Evolutionary conservation across 2,329 filamentous ascomycete species (phyloP), one percentile per base, ranked within the genome.

Genomic region (Periconia sp.): DNA sequence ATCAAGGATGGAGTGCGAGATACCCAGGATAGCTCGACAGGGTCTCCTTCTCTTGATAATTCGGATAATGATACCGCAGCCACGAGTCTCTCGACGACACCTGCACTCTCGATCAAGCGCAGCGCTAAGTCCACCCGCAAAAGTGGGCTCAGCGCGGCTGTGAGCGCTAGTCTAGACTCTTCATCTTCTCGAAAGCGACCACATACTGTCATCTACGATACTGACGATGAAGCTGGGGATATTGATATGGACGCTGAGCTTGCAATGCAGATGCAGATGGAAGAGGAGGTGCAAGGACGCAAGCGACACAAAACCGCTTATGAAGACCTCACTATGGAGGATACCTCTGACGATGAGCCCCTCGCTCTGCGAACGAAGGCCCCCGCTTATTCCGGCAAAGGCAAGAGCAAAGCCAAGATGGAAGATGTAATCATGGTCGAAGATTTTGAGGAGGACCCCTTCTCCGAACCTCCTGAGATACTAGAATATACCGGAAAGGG

Each of bases 51-150:
- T 4, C 41, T 66, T 12, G 66, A 69, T 9, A 60, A 61, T 5
- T 78, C 73, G 25, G 79, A 76, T 13, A 80, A 78, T 56, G 83
- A 82, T 45, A 87, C 85, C 3, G 83, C 84, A 4, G 79, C 74
- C 25, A 87, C 85, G 15, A 85, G 81, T 63, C 73, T 77, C 40
- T 71, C 74, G 33, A 74, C 72, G 13, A 85, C 83, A 8, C 83
- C 82, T 4, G 75, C 72, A 16, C 70, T 73, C 17, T 74, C 74
- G 6, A 7, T 51, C 40, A 43, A 49, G 10, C 51, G 37, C 29
- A 50, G 56, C 34, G 54, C 50, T 18, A 40, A 47, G 36, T 52
- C 66, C 36, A 59, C 57, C 37, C 45, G 54, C 29, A 56, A 63
- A 47, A 61, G 57, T 29, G 44, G 48, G 19, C 37, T 59, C 23